A percentile compares a stretch with the other conserved stretches of the same genome.
Conservation (phyloP, 208 protist species). For the Trypanosoma conorhini region DNA sequence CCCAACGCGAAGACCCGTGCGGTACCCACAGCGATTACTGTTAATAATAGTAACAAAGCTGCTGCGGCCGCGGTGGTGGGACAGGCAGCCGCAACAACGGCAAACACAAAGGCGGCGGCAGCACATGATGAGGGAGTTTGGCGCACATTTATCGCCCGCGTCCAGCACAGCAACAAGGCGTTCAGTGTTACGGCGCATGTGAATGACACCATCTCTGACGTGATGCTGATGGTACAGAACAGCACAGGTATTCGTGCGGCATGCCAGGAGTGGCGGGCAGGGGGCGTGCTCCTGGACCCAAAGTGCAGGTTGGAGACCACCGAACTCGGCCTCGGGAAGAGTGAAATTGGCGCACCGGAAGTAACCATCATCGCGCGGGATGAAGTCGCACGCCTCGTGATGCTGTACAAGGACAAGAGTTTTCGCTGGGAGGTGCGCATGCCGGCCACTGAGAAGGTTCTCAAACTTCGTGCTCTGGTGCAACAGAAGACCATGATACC, state of each 20-base stretch:
- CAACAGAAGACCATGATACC: slow-evolving; percentile 85
- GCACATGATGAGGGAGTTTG: slow-evolving; percentile 29
- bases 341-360: slow-evolving; percentile 38
- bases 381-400: slow-evolving; percentile 54
- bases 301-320: slow-evolving; percentile 52
- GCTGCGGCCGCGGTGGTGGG: not conserved
- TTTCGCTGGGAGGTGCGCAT: slow-evolving; percentile 73
- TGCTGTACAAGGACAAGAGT: slow-evolving; percentile 52
- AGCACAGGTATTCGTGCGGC: slow-evolving; percentile 65
- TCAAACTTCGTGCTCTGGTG: slow-evolving; percentile 72
- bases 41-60: not conserved
- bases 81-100: slow-evolving; percentile 38
- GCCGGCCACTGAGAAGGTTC: slow-evolving; percentile 65
- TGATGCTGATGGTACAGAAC: slow-evolving; percentile 82
- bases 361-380: slow-evolving; percentile 70
- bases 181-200: slow-evolving; percentile 88
- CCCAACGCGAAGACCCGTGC: not conserved
- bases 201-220: slow-evolving; percentile 66
- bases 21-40: not conserved
- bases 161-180: slow-evolving; percentile 59
- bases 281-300: slow-evolving; percentile 39
- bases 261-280: slow-evolving; percentile 73
- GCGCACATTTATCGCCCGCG: slow-evolving; percentile 59
- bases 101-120: not conserved
- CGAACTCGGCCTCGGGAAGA: slow-evolving; percentile 49